Evolutionary conservation across 305 asterid genomes (phyloP), one percentile per base, ranked within the genome.

Genomic region (Petunia hybrid): DNA sequence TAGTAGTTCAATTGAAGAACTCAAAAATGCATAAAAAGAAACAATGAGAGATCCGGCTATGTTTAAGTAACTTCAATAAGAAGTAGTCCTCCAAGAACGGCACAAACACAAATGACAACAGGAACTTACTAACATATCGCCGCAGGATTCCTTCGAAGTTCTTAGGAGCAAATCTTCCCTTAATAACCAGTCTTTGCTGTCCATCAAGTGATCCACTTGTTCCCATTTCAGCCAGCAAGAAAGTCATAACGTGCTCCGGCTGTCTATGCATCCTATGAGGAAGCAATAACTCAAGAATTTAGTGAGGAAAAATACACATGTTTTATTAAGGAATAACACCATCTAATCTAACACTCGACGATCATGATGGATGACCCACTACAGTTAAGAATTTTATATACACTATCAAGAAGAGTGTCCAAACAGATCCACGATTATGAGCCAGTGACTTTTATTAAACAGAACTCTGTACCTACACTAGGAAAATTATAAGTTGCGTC

Each of bases 121-220:
- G 74, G 56, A 80, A 85, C 98, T 82, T 90, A 93, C 98, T 92
- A 51, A 90, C 89, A 67, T 95, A 95, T 41, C 95, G 90, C 13
- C 97, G 88, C 85, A 95, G 85, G 78, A 93, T 93, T 61, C 99
- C 93, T 87, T 93, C 97, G 80, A 93, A 95, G 85, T 92, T 92
- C 86, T 92, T 93, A 16, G 99, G 97, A 75, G 97, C 97, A 84
- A 95, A 95, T 82, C 97, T 87, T 62, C 95, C 96, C 79, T 93
- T 92, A 82, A 95, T 89, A 8, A 92, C 97, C 83, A 95, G 86
- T 73, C 98, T 86, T 80, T 92, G 97, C 75, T 93, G 97, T 16
- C 99, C 98, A 80, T 95, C 98, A 70, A 95, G 93, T 16, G 99
- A 95, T 35, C 95, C 98, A 82, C 89, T 95, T 42, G 99, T 95